Evolutionary conservation across 805 yeast species (phyloP), one percentile per base, ranked within the genome.

Genomic region (Diddensiella transvaalensis): DNA sequence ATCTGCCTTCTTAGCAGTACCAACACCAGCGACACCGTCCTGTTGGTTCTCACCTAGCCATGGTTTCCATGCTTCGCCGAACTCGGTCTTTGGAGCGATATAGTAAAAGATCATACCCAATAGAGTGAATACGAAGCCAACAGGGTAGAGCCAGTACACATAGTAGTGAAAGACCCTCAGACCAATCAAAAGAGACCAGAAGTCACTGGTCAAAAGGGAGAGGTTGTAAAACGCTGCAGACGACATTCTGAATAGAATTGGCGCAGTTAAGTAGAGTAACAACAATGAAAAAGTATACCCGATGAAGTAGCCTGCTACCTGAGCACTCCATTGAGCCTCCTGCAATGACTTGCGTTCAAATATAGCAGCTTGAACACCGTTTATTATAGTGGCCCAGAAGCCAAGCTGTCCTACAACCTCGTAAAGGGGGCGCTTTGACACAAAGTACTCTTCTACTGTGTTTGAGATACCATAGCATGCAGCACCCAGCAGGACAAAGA

Each of bases 181-280:
- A n/a, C 76, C 76, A 21, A 72, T 68, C 11, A 72, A 52, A 51
- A 72, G 52, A 8, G 75, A 69, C 76, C 76, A 72, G 60, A 72
- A 72, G 53, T 72, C 76, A 15, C 72, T 66, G 13, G 76, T 72
- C 44, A 72, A 61, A 19, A 71, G 48, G 32, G 73, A 69, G 48
- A 72, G 56, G 58, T 72, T 72, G 63, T 72, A 72, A 50, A 72
- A 72, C 10, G 76, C 74, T 10, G 76, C 75, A 4, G 74, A 69
- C 15, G 76, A 68, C 69, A 72, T 69, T 32, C 76, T 60, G 64
- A 72, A 67, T 54, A 72, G 52, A 40, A 72, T 64, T 18, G 76
- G 76, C 19, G 73, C 72, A 10, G 73, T 62, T 48, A 62, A 47
- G 61, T 72, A 72, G 32, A 72, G 59, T 46, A 72, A 44, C 47